Base-by-base conservation (phyloP, 2,329 filamentous ascomycete genomes). In the Microsporum audouinii region DNA sequence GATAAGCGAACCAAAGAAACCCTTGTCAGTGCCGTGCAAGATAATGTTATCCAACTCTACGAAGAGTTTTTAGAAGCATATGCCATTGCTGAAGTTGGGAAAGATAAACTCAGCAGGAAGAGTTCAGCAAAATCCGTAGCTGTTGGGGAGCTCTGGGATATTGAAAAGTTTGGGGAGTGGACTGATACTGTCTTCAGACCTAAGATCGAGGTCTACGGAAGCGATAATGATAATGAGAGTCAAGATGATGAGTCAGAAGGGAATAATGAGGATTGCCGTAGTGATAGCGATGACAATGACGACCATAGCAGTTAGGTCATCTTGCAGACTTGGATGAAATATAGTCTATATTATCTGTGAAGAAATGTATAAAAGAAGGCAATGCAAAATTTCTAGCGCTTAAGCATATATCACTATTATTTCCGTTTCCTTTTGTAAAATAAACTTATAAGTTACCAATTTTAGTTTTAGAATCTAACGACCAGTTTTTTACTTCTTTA, bases 1-100 rank as follows among this genome's bases (percentile, higher is more conserved):
- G 85, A 87, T 68, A 72, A 75, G n/a, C 76, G 84, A 31, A 87
- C 84, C 61, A 79, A 81, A 61, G 85, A 87, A 70, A 87, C 85
- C 34, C 77, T 88, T 6, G 82, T 87, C 3, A 82, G 80, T 12
- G 85, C 85, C 1, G 84, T 87, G 29, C 79, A 85, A 70, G 84
- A 86, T 67, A 80, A 80, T 64, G 82, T 86, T 12, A 78, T 84
- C 14, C 78, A 82, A 68, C 77, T 77, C 7, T 88, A 88, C 66
- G 84, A 87, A 68, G 79, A 81, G 4, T 87, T 85, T 73, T 84
- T 84, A 63, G 82, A 85, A 34, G 75, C 73, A 29, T 79, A 79
- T 64, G 73, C 75, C 6, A 78, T 77, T 58, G 66, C 74, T 27
- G 66, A 61, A 66, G 62, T 27, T 61, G 69, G 23, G 67, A 68